phyloP scores from a whole-genome alignment of 306 rosid genomes.

The Phaseolus lunatus region DNA sequence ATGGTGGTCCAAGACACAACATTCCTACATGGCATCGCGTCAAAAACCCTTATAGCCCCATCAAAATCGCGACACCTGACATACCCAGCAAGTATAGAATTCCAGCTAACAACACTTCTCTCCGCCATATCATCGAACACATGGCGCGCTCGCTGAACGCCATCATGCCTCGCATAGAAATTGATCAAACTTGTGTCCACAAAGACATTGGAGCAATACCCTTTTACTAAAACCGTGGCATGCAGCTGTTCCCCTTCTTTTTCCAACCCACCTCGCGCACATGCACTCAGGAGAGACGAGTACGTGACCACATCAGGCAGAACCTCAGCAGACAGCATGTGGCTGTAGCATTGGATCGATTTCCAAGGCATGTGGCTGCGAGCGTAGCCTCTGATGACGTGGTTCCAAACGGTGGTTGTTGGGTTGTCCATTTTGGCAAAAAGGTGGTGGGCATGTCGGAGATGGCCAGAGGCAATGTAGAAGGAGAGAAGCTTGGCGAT shows the following conservation, averaged over 20 bases:
- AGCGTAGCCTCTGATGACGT: conserved; percentile 60
- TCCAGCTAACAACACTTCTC: conserved; percentile 74
- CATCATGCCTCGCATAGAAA: conserved; percentile 49
- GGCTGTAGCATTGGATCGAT: conserved; percentile 54
- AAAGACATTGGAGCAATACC: conserved; percentile 66
- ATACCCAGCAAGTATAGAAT: conserved; percentile 67
- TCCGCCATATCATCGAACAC: conserved; percentile 67
- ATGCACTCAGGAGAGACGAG: conserved; percentile 70
- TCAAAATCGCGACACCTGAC: conserved; percentile 56
- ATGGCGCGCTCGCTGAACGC: conserved; percentile 51
- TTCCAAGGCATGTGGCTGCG: conserved; percentile 47
- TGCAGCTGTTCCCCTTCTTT: conserved; percentile 76
- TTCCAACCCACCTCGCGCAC: conserved; percentile 61
- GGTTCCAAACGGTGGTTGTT: conserved; percentile 68
- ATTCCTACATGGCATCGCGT: conserved; percentile 66
- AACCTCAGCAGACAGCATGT: conserved; percentile 52
- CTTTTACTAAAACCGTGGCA: conserved; percentile 60
- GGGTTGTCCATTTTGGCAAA: conserved; percentile 53
- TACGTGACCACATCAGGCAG: conserved; percentile 71
- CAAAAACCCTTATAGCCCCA: conserved; percentile 55
- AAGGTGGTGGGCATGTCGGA: conserved; percentile 46
- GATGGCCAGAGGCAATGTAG: conserved; percentile 54
- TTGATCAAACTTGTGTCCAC: conserved; percentile 67
- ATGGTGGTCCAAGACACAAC: conserved; percentile 76
- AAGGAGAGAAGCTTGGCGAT: conserved; percentile 58